These are phyloP conservation scores for Dendryphion nanum DNA, from an alignment of 2,329 filamentous ascomycete genomes.

Conservation along the genomic window DNA sequence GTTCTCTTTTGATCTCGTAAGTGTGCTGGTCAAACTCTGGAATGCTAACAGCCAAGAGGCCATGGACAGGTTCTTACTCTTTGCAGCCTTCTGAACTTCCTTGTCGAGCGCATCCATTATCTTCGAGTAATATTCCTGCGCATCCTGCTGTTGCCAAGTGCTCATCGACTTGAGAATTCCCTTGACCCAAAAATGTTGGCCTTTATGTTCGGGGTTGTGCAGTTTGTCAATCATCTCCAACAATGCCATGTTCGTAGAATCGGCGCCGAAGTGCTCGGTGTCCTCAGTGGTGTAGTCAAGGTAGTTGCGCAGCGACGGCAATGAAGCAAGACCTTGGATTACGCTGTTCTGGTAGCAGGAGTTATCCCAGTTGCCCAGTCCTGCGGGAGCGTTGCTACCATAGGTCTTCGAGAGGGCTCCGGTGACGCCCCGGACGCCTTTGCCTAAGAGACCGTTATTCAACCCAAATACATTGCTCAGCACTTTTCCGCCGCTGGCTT, in stretches of 20 bases:
- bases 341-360: conserved; percentile 98
- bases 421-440: conserved; percentile 31
- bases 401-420: conserved; percentile 34
- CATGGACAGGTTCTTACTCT: conserved; percentile 42
- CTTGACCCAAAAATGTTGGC: conserved; percentile 78
- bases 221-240: conserved; percentile 67
- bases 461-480: conserved; percentile 38
- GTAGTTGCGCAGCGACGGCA: conserved; percentile 68
- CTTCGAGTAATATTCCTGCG: conserved; percentile 94
- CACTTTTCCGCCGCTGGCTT: conserved; percentile 19
- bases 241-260: conserved; percentile 56
- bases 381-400: conserved; percentile 47
- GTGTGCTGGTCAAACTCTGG: conserved; percentile 12
- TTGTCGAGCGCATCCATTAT: conserved; percentile 82
- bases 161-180: conserved; percentile 84
- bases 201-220: conserved; percentile 68
- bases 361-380: conserved; percentile 88
- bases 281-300: conserved; percentile 43
- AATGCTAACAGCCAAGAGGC: conserved; percentile 31
- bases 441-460: conserved; percentile 37
- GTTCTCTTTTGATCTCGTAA: neutral
- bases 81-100: conserved; percentile 57
- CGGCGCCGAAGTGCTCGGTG: conserved; percentile 36
- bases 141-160: conserved; percentile 95
- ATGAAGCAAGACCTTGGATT: conserved; percentile 73